These are phyloP conservation scores for Fomitopsis betulina DNA, from an alignment of 1,284 basidiomycete species.

Conservation along the genomic window DNA sequence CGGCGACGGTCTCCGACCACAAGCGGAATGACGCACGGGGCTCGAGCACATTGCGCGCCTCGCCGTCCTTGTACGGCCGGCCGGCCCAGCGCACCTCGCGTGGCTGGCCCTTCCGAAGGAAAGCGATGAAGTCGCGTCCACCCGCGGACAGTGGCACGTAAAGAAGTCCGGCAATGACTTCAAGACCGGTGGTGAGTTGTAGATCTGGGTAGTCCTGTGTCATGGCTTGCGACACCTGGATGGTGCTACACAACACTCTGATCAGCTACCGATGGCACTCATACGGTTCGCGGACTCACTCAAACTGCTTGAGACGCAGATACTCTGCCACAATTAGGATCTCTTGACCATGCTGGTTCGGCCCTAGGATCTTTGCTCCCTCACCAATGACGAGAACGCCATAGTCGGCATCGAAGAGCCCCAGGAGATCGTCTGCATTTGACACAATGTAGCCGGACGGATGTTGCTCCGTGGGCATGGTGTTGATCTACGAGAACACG, in stretches of 20 bases:
- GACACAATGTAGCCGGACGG: conserved; percentile 85
- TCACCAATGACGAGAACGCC: conserved; percentile 85
- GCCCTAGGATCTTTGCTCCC: conserved; percentile 82
- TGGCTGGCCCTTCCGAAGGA: conserved; percentile 76
- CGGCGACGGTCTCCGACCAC: conserved; percentile 79
- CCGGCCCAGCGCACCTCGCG: conserved; percentile 78
- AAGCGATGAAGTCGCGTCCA: conserved; percentile 79
- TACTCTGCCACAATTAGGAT: conserved; percentile 84
- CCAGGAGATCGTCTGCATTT: conserved; percentile 80
- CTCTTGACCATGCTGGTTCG: conserved; percentile 80
- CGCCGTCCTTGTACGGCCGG: conserved; percentile 56
- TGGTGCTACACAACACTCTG: conserved; percentile 24
- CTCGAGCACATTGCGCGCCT: conserved; percentile 46
- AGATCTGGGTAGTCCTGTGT: conserved; percentile 76
- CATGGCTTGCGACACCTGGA: conserved; percentile 72
- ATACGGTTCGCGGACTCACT: conserved; percentile 34
- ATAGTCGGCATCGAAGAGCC: conserved; percentile 82
- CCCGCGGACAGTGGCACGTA: conserved; percentile 73
- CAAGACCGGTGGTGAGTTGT: conserved; percentile 60
- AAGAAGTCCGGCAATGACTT: conserved; percentile 76
- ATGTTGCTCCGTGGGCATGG: conserved; percentile 67
- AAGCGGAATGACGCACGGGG: conserved; percentile 79
- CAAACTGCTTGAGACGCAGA: conserved; percentile 73
- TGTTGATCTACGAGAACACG: conserved; percentile 57
- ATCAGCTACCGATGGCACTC: not conserved